Conservation (phyloP, 495 filamentous ascomycete genomes). For the Staphylotrichum longicolle region DNA sequence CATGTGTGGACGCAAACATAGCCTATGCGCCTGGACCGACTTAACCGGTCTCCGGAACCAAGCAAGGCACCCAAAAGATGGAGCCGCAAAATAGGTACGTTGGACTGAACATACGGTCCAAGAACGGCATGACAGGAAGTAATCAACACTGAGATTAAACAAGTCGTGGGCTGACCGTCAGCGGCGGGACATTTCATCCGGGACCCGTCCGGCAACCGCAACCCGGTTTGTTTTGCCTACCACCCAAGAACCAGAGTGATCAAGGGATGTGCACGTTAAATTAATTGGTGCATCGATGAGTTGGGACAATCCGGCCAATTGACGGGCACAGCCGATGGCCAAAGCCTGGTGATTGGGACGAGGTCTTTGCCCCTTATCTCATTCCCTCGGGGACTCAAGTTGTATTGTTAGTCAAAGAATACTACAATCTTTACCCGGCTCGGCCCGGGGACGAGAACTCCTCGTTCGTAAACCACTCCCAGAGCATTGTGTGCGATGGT, state of each 20-base stretch:
- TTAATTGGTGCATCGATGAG: neutral
- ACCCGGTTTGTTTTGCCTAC: neutral
- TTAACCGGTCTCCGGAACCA: too few relatives aligned
- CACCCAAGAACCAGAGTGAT: neutral
- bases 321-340: neutral
- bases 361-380: neutral
- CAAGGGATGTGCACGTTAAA: neutral
- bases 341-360: slow-evolving; percentile 4
- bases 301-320: neutral
- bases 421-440: slow-evolving; percentile 10
- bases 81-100: too few relatives aligned
- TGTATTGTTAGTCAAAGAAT: slow-evolving; percentile 6
- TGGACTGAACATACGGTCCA: too few relatives aligned
- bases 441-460: neutral
- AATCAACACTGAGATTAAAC: neutral
- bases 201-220: neutral
- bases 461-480: neutral
- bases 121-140: neutral
- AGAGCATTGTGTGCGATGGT: neutral
- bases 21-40: too few relatives aligned
- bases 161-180: neutral
- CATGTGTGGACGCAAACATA: too few relatives aligned
- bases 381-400: neutral
- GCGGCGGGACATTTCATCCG: slow-evolving; percentile 2
- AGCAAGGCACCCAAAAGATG: too few relatives aligned